Evolutionary conservation across 2,329 filamentous ascomycete species (phyloP), one percentile per base, ranked within the genome.

Genomic region (Clarireedia paspali): DNA sequence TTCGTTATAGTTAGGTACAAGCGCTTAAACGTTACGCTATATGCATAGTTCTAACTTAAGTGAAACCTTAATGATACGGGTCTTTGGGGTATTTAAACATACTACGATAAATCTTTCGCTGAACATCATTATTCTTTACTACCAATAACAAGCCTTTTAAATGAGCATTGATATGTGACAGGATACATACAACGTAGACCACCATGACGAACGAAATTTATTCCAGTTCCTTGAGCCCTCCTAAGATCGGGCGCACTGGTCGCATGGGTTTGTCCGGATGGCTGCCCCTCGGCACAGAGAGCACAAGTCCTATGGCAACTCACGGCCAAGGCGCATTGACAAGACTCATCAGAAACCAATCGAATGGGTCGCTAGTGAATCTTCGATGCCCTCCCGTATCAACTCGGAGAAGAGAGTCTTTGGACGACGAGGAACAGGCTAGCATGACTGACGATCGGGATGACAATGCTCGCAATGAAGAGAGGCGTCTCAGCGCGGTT

Each of bases 401-500:
- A n/a, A 17, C 61, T 9, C 46, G 58, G 23, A 45, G 57, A 14
- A 58, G 61, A 60, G 63, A 64, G 7, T 55, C 56, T 1, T 44
- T 51, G 15, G 63, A 67, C 10, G 66, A 68, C 9, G 67, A 67
- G 39, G 66, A 67, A 34, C 51, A 57, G n/a, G 58, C 62, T 30
- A 49, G 56, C 30, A 60, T 59, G 30, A 12, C 7, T 12, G 62
- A 62, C 44, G 58, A 51, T 2, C 48, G 44, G 7, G 63, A 66
- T 15, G 65, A 68, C 14, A 62, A 62, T 39, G 55, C 58, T 14
- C 58, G 59, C 17, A 61, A 58, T 27, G 80, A 84, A 53, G 82
- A 85, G 70, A 78, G 79, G 34, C 80, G 82, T 23, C 70, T 85
- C 50, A 81, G 73, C 57, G 75, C 77, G 59, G 74, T 86, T 57